Base-by-base conservation (phyloP, 2,329 filamentous ascomycete species). In the Sarocladiaceae sp. region DNA sequence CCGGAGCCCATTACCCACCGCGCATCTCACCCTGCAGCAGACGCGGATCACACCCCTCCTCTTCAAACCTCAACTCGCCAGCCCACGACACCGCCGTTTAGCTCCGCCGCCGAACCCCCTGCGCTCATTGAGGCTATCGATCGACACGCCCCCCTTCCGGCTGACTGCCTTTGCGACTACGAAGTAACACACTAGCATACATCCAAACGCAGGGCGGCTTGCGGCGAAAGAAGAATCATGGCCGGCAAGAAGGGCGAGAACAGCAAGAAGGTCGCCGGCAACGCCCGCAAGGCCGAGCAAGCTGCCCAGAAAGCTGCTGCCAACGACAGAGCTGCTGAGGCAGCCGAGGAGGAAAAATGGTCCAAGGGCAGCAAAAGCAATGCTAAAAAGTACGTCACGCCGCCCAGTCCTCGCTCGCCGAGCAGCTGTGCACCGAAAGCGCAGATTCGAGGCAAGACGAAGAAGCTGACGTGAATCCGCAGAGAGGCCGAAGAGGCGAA, bases 251-350 rank as follows among this genome's bases (percentile, higher is more conserved):
- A 86, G 65, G 78, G 73, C 44, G 89, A 94, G 51, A 88, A 85
- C 68, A 84, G 76, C 63, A 97, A 95, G 69, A 97, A 97, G 72
- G 88, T 70, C 3, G 80, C 83, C 7, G 93, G 91, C 51, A 88
- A 96, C 65, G 89, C 90, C 50, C 79, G 88, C 68, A 97, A 98
- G 74, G 89, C 89, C 50, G 89, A 96, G 40, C 83, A 81, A 3
- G 91, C 89, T 1, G 85, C 87, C 7, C 68, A 76, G 46, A 97
- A 97, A 68, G 75, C 82, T 47, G 87, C 88, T 0, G 80, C 66
- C 3, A 82, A 83, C 48, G 77, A 88, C 31, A 68, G 76, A 29
- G 83, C 83, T 65, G 76, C 72, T 44, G 80, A 80, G 4, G 77
- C 72, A 3, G 79, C 65, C 21, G 91, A 96, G 57, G 77, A 82